Evolutionary conservation across 768 basidiomycete species (phyloP).

Genomic region (Podaxis sp.): DNA sequence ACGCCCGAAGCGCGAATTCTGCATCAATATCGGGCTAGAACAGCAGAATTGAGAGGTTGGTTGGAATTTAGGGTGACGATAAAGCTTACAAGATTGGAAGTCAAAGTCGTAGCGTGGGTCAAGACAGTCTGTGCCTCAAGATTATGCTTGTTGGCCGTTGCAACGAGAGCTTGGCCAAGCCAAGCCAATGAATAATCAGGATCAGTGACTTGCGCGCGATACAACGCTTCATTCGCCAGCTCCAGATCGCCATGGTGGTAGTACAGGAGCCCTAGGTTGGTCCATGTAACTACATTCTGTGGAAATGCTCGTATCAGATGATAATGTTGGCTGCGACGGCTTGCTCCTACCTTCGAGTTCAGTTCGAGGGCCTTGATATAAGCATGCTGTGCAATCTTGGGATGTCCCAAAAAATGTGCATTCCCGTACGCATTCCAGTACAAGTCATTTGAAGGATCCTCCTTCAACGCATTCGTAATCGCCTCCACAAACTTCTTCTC

Average conservation of each 20-base stretch:
- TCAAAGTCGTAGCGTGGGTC: constrained; percentile 67
- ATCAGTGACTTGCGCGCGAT: constrained; percentile 87
- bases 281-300: constrained; percentile 73
- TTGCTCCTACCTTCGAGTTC: constrained; percentile 59
- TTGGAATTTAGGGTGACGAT: not conserved
- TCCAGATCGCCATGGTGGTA: constrained; percentile 75
- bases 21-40: constrained; percentile 78
- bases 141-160: constrained; percentile 54
- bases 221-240: constrained; percentile 82
- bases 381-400: constrained; percentile 84
- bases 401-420: constrained; percentile 61
- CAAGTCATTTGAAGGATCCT: constrained; percentile 64
- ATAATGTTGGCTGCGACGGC: constrained; percentile 6
- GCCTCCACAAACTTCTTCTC: constrained; percentile 46
- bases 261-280: constrained; percentile 86
- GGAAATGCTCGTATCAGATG: constrained; percentile 24
- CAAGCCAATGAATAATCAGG: constrained; percentile 88
- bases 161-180: constrained; percentile 85
- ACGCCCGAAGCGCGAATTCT: constrained; percentile 64
- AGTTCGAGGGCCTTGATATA: constrained; percentile 88
- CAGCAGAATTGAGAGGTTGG: constrained; percentile 1
- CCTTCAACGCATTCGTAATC: constrained; percentile 69
- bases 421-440: constrained; percentile 88
- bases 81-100: constrained; percentile 53
- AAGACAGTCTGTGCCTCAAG: constrained; percentile 66